These are phyloP conservation scores for Blastobotrys parvus DNA, from an alignment of 805 yeast species.

Conservation along the genomic window DNA sequence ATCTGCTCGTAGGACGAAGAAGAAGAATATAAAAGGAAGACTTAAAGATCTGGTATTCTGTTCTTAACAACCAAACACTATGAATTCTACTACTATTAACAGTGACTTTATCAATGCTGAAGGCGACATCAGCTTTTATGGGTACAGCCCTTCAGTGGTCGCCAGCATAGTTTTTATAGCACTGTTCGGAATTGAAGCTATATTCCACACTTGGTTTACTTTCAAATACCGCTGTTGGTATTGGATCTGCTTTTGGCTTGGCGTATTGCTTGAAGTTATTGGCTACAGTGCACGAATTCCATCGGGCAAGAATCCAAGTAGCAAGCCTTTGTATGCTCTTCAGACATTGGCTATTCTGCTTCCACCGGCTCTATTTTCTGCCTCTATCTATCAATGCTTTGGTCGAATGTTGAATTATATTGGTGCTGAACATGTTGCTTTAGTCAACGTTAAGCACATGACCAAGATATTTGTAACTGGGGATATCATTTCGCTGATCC, in stretches of 20 bases:
- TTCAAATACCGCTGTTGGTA: too few relatives aligned
- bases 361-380: constrained; percentile 80
- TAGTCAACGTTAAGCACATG: constrained; percentile 45
- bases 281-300: constrained; percentile 62
- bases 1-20: too few relatives aligned
- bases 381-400: constrained; percentile 65
- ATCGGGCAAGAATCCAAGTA: constrained; percentile 27
- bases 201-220: too few relatives aligned
- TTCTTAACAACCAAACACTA: too few relatives aligned
- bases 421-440: constrained; percentile 47
- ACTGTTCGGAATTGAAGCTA: too few relatives aligned
- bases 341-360: constrained; percentile 64
- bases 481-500: constrained; percentile 53
- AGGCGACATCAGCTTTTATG: too few relatives aligned
- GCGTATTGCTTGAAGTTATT: constrained; percentile 49
- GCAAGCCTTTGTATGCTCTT: constrained; percentile 40
- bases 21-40: too few relatives aligned
- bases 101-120: too few relatives aligned
- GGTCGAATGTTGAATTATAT: constrained; percentile 50
- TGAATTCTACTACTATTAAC: too few relatives aligned
- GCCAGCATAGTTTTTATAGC: too few relatives aligned
- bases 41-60: too few relatives aligned
- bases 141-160: too few relatives aligned
- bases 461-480: constrained; percentile 59
- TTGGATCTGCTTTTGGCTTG: constrained; percentile 40